These are phyloP conservation scores for Pseudogymnoascus sp. DNA, from an alignment of 2,329 filamentous ascomycete genomes.

Conservation along the genomic window DNA sequence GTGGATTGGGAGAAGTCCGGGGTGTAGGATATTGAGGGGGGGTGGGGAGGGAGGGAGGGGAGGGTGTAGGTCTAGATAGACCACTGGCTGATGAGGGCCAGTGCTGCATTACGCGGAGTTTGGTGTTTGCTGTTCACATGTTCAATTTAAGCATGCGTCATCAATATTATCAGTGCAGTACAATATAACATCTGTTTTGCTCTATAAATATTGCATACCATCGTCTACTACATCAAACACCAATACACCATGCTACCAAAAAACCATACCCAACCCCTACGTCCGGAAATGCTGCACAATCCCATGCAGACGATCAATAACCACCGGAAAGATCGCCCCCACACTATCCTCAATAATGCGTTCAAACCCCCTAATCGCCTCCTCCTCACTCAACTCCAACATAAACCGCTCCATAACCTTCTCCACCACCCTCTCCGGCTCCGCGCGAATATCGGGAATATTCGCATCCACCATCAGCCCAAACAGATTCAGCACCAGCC, in stretches of 20 bases:
- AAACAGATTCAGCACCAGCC: constrained; percentile 89
- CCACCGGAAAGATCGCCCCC: constrained; percentile 80
- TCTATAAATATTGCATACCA: not conserved
- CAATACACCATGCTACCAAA: not conserved
- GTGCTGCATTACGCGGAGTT: constrained; percentile 2
- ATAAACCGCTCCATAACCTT: constrained; percentile 95
- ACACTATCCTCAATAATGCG: constrained; percentile 84
- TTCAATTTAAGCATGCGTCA: not conserved
- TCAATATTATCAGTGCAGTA: not conserved
- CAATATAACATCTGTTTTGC: constrained; percentile 2
- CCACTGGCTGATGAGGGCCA: not conserved
- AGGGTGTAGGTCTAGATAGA: constrained; percentile 3
- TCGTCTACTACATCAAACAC: not conserved
- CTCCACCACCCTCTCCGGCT: constrained; percentile 85
- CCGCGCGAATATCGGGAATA: constrained; percentile 86
- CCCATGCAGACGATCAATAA: constrained; percentile 91
- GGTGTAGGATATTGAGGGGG: not conserved
- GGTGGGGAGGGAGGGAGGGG: not conserved
- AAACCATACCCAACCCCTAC: constrained; percentile 29
- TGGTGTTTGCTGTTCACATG: not conserved
- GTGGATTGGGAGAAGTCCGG: no score
- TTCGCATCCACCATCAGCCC: constrained; percentile 96
- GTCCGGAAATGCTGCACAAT: constrained; percentile 85
- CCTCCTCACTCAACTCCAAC: constrained; percentile 82
- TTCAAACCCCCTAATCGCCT: constrained; percentile 81